Evolutionary conservation across 768 basidiomycete species (phyloP).

Genomic region (Collybia mongolica): DNA sequence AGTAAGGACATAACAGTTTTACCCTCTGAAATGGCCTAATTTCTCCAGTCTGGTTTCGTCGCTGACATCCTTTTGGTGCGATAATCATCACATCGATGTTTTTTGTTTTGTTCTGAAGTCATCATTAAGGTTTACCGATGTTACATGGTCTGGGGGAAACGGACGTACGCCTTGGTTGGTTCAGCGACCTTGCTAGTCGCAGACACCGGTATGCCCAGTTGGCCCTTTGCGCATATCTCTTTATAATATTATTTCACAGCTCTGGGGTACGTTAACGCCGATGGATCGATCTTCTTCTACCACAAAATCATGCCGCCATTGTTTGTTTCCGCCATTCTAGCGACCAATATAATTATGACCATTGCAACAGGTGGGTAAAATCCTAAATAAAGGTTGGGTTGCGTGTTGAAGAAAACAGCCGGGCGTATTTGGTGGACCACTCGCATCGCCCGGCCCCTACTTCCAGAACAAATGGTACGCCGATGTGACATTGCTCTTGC

Average conservation of each 20-base stretch:
- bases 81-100: not conserved
- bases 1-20: not conserved
- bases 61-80: not conserved
- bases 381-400: not conserved
- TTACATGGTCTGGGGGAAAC: constrained; percentile 19
- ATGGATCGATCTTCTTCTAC: not conserved
- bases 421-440: not conserved
- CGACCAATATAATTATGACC: not conserved
- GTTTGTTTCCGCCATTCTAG: not conserved
- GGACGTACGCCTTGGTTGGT: constrained; percentile 8
- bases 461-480: not conserved
- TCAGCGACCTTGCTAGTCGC: not conserved
- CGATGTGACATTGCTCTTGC: not conserved
- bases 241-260: not conserved
- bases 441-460: not conserved
- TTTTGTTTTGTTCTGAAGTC: not conserved
- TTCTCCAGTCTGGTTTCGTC: not conserved
- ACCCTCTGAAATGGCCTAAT: not conserved
- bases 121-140: constrained; percentile 19
- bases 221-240: not conserved
- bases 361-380: not conserved
- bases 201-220: not conserved
- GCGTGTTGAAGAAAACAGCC: not conserved
- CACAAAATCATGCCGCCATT: not conserved
- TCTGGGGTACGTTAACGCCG: not conserved